Conservation (phyloP, 495 filamentous ascomycete species). For the Neurospora tetraspora region DNA sequence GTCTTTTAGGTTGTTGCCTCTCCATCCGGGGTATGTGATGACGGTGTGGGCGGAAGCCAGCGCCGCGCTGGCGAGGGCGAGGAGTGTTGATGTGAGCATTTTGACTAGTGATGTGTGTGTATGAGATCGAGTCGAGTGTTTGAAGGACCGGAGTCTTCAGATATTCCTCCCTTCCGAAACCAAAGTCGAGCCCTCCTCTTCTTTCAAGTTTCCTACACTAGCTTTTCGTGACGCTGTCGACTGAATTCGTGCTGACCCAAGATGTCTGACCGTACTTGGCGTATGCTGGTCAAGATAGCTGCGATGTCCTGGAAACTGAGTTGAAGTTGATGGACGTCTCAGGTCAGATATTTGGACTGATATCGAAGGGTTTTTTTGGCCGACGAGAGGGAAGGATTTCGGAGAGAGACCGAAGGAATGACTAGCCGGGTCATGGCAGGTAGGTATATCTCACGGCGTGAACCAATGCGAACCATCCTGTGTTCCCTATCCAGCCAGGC, state of each 20-base stretch:
- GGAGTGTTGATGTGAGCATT: constrained; percentile 41
- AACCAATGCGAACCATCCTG: neutral
- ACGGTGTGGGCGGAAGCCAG: constrained; percentile 70
- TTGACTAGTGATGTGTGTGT: constrained; percentile 23
- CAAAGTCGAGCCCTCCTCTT: neutral
- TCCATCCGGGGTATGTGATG: constrained; percentile 87
- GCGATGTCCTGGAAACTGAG: neutral
- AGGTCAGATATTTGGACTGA: neutral
- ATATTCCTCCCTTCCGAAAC: neutral
- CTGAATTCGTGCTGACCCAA: neutral
- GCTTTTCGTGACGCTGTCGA: neutral
- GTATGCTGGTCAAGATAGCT: neutral
- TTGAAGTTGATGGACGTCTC: neutral
- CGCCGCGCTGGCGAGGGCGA: constrained; percentile 38
- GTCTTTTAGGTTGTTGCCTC: constrained; percentile 84
- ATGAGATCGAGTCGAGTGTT: neutral
- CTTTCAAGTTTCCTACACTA: neutral
- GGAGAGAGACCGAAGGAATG: neutral
- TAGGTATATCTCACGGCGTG: neutral
- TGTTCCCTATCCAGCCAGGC: neutral
- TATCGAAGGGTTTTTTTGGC: neutral
- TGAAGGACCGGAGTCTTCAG: neutral
- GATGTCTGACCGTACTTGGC: neutral
- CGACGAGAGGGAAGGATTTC: neutral
- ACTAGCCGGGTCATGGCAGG: neutral